These are phyloP conservation scores for Barnettozyma vustinii DNA, from an alignment of 805 yeast species.

Conservation along the genomic window DNA sequence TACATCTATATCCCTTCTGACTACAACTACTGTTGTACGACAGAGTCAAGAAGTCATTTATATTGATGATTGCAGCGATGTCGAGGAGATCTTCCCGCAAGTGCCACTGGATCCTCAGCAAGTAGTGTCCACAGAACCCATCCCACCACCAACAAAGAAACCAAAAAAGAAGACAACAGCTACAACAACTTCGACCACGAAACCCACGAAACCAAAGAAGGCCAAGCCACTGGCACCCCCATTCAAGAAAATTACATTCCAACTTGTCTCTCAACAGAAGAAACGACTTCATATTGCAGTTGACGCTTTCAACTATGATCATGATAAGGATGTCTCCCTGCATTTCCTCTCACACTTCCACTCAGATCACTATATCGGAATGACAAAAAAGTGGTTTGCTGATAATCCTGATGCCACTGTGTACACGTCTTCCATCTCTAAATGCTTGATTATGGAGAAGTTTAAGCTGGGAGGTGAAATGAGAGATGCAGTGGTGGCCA, in stretches of 20 bases:
- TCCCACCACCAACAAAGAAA: slow-evolving; percentile 23
- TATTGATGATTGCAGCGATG: slow-evolving; percentile 1
- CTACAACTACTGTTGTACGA: slow-evolving; percentile 24
- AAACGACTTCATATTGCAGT: slow-evolving; percentile 39
- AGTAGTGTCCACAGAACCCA: not conserved
- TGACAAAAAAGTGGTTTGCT: slow-evolving; percentile 64
- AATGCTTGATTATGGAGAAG: slow-evolving; percentile 50
- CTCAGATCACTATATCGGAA: slow-evolving; percentile 90
- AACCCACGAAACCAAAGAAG: slow-evolving; percentile 22
- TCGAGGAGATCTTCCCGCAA: not conserved
- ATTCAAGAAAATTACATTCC: slow-evolving; percentile 47
- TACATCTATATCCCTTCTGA: slow-evolving; percentile 7
- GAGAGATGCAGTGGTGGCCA: not conserved
- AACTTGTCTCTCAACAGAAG: not conserved
- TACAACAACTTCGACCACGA: slow-evolving; percentile 21
- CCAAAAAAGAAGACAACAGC: slow-evolving; percentile 17
- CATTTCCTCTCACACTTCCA: slow-evolving; percentile 84
- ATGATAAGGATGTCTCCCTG: slow-evolving; percentile 35
- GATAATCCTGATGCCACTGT: slow-evolving; percentile 47
- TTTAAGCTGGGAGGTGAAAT: slow-evolving; percentile 25
- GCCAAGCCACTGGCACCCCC: slow-evolving; percentile 33
- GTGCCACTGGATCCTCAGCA: not conserved
- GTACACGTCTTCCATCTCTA: slow-evolving; percentile 70
- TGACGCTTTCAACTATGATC: slow-evolving; percentile 55
- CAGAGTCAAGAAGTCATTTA: not conserved